Conservation (phyloP, 768 basidiomycete genomes). For the Suillus fuscotomentosus region DNA sequence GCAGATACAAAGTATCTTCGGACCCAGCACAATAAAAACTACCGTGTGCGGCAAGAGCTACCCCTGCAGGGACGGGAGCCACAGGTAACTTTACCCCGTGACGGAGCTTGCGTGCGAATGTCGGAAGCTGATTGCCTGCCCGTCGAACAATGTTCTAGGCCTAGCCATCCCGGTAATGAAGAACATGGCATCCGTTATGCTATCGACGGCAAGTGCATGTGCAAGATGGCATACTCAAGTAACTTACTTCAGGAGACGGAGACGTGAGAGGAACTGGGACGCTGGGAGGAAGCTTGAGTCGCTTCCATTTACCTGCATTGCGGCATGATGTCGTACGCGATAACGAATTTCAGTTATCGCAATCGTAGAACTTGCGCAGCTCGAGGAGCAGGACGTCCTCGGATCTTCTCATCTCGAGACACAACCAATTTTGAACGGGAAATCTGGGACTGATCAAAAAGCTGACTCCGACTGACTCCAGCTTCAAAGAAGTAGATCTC, state of each 20-base stretch:
- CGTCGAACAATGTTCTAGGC: background rate
- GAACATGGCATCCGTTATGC: background rate
- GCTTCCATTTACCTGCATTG: background rate
- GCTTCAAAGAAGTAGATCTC: background rate
- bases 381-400: background rate
- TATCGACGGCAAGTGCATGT: background rate
- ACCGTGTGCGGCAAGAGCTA: background rate
- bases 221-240: background rate
- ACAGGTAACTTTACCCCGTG: background rate
- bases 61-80: background rate
- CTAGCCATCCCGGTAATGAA: background rate
- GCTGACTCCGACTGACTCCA: background rate
- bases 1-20: background rate
- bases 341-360: background rate
- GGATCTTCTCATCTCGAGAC: background rate
- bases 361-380: background rate
- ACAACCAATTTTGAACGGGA: background rate
- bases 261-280: constrained; percentile 1
- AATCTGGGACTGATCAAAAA: background rate
- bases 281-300: background rate
- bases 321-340: constrained; percentile 2
- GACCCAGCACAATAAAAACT: background rate
- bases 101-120: background rate
- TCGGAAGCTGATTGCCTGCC: background rate
- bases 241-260: background rate